Evolutionary conservation across 2,329 filamentous ascomycete species (phyloP).

Genomic region (Cytospora paraplurivora): DNA sequence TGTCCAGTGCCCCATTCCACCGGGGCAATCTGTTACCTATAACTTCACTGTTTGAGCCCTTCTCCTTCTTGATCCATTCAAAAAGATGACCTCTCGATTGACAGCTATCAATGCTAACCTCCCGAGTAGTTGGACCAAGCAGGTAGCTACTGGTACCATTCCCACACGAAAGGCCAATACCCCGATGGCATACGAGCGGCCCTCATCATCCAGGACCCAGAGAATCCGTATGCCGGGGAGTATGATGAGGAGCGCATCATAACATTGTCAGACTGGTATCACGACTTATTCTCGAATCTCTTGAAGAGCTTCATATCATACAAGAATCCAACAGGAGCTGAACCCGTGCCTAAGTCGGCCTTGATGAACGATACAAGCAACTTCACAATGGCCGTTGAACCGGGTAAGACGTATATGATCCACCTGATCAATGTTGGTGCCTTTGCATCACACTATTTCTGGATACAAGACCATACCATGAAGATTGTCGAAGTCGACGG

Average conservation of each 20-base stretch:
- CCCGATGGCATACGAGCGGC: constrained; percentile 69
- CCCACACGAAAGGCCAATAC: constrained; percentile 67
- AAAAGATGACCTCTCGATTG: constrained; percentile 2
- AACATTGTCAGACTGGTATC: constrained; percentile 72
- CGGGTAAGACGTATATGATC: constrained; percentile 72
- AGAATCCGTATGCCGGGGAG: constrained; percentile 56
- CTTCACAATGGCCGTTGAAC: constrained; percentile 59
- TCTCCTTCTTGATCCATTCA: not conserved
- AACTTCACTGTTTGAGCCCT: constrained; percentile 60
- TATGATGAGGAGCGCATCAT: constrained; percentile 66
- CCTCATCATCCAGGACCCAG: constrained; percentile 64
- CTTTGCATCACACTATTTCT: constrained; percentile 67
- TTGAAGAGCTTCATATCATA: constrained; percentile 54
- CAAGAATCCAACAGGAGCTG: constrained; percentile 57
- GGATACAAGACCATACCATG: constrained; percentile 69
- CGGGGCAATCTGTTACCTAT: constrained; percentile 68
- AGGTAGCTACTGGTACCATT: constrained; percentile 81
- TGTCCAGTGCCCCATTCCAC: constrained; percentile 67
- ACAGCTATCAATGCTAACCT: not conserved
- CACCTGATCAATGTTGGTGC: constrained; percentile 73
- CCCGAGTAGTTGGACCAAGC: constrained; percentile 53
- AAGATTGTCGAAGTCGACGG: constrained; percentile 74
- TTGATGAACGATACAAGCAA: constrained; percentile 73
- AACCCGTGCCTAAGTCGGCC: constrained; percentile 68
- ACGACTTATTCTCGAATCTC: constrained; percentile 55